Conservation (phyloP, 495 filamentous ascomycete species). For the Penicillium bovifimosum region DNA sequence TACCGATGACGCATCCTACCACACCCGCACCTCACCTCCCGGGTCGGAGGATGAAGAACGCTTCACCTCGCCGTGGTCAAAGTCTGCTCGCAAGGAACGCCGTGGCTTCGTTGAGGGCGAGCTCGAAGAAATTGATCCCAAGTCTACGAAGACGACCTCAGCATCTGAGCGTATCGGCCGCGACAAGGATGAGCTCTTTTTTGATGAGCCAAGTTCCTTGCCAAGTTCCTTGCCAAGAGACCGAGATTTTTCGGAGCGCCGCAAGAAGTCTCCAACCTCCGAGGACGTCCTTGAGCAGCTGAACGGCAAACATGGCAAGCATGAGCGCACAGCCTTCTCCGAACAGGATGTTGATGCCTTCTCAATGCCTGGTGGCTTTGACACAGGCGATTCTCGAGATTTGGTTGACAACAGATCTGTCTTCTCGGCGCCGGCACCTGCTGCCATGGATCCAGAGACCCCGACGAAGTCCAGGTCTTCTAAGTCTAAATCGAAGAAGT, state of each 20-base stretch:
- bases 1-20: conserved; percentile 58
- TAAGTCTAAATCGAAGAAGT: background rate
- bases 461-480: conserved; percentile 6
- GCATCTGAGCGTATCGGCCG: conserved; percentile 7
- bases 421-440: background rate
- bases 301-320: conserved; percentile 16
- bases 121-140: conserved; percentile 16
- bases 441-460: background rate
- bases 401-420: background rate
- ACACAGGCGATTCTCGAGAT: conserved; percentile 13
- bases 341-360: conserved; percentile 19
- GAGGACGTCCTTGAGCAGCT: conserved; percentile 29
- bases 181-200: conserved; percentile 17
- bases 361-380: conserved; percentile 42
- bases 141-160: conserved; percentile 11
- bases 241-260: background rate
- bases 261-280: conserved; percentile 19
- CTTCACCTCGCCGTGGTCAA: conserved; percentile 43
- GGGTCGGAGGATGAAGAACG: conserved; percentile 45
- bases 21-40: conserved; percentile 58
- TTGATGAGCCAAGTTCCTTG: conserved; percentile 21
- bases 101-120: conserved; percentile 35
- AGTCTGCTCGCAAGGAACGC: conserved; percentile 29
- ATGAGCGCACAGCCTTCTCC: conserved; percentile 9
- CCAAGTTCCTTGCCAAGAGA: conserved; percentile 11